Conservation (phyloP, 1,139 yeast genomes). For the Yamadazyma mexicana region DNA sequence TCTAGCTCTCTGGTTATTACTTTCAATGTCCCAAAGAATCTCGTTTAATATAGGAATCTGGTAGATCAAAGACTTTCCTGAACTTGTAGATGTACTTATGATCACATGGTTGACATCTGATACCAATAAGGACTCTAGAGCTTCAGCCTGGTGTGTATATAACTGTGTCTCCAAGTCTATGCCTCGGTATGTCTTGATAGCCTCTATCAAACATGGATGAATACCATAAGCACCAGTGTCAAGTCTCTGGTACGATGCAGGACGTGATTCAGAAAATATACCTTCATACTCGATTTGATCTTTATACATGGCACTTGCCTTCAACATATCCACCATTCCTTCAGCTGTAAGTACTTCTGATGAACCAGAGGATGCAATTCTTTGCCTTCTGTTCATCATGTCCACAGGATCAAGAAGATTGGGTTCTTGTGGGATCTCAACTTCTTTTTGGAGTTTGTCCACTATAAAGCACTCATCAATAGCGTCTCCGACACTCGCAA, state of each 20-base stretch:
- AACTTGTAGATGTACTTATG: constrained; percentile 89
- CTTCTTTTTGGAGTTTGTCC: constrained; percentile 28
- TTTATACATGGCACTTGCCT: constrained; percentile 47
- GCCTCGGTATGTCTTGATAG: constrained; percentile 49
- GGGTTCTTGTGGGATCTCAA: constrained; percentile 51
- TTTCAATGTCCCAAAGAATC: constrained; percentile 41
- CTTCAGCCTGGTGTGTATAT: constrained; percentile 81
- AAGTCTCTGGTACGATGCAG: constrained; percentile 19
- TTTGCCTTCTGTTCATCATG: constrained; percentile 14
- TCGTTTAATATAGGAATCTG: constrained; percentile 80
- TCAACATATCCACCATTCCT: constrained; percentile 48
- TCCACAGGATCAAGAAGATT: constrained; percentile 34
- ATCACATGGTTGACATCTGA: constrained; percentile 56
- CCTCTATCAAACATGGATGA: constrained; percentile 47
- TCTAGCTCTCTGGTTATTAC: constrained; percentile 13
- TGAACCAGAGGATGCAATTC: constrained; percentile 2
- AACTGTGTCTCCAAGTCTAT: constrained; percentile 49
- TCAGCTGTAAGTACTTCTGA: constrained; percentile 22
- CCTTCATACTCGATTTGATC: constrained; percentile 52
- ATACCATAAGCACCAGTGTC: constrained; percentile 38
- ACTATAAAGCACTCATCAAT: constrained; percentile 11
- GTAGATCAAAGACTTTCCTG: constrained; percentile 90
- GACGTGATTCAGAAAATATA: constrained; percentile 25
- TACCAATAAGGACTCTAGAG: constrained; percentile 58
- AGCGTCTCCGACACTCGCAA: constrained; percentile 17